Evolutionary conservation across 306 rosid species (phyloP), one percentile per base, ranked within the genome.

Genomic region (Quercus glauca): DNA sequence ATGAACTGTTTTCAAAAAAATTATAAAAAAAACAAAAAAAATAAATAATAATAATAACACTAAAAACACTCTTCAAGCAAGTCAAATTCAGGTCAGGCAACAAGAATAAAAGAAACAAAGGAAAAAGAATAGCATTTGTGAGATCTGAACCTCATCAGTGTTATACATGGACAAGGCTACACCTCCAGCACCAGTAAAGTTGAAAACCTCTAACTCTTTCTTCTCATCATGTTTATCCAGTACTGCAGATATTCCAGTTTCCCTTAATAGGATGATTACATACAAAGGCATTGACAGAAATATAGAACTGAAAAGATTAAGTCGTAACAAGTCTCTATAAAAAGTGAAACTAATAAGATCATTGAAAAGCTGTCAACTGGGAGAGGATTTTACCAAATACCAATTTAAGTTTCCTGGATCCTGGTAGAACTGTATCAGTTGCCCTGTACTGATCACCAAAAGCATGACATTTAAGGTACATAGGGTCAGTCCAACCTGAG

Each of bases 401-500:
- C 76, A 86, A 51, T 69, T 82, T 86, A 78, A 88, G 68, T 81
- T 78, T 85, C n/a, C 92, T 90, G 65, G 90, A 63, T 82, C 90
- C 92, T 69, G 82, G 86, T 69, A 93, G 87, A 45, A 86, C 92
- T 53, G 90, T 63, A 81, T 88, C 90, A 67, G 90, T 84, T 75
- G 92, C 88, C 70, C 79, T 73, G 69, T 88, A 88, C 81, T 88
- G 92, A 68, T 88, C 92, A 69, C 90, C 92, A 51, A 88, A 88
- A 79, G 90, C 92, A 84, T 88, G 92, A 63, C 92, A 79, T 68
- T 88, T 88, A 71, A 86, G 84, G 81, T 88, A 88, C 75, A 88
- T 95, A 49, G 97, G 83, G 87, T 90, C 91, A 4, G 92, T 93
- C 99, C 99, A 95, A 70, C 98, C 99, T 95, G 78, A 65, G 12